These are phyloP conservation scores for Saccharomyces paradoxus DNA, from an alignment of 805 yeast genomes.

Conservation along the genomic window DNA sequence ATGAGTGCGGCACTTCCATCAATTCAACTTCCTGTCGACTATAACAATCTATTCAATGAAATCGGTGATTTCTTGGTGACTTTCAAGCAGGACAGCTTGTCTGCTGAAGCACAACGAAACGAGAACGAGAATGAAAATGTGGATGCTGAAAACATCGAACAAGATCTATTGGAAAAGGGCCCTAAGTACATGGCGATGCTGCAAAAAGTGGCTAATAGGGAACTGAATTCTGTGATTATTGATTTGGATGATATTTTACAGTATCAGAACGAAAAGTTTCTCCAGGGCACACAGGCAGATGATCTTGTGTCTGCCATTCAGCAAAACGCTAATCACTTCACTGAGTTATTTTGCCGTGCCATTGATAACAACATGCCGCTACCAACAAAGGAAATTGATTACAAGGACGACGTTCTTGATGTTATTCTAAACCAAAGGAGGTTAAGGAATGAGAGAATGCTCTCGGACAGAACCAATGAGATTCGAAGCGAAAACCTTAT, in stretches of 20 bases:
- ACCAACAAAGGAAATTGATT: constrained; percentile 72
- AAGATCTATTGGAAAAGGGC: constrained; percentile 34
- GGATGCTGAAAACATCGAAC: constrained; percentile 20
- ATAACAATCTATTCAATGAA: constrained; percentile 49
- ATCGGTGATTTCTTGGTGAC: constrained; percentile 61
- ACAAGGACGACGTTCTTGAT: constrained; percentile 85
- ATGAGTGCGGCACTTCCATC: constrained; percentile 45
- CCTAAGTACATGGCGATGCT: constrained; percentile 70
- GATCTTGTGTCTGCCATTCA: constrained; percentile 36
- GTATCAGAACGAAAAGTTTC: constrained; percentile 47
- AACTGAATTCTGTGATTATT: constrained; percentile 54
- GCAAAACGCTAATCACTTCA: constrained; percentile 69
- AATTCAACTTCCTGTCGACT: constrained; percentile 64
- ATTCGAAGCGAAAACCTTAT: constrained; percentile 35
- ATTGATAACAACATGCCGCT: constrained; percentile 76
- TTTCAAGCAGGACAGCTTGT: constrained; percentile 38
- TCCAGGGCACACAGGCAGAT: constrained; percentile 17
- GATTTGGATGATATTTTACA: constrained; percentile 78
- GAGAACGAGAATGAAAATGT: constrained; percentile 17
- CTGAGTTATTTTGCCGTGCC: constrained; percentile 65
- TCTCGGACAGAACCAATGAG: constrained; percentile 60
- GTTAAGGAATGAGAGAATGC: constrained; percentile 67
- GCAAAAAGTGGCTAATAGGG: constrained; percentile 80
- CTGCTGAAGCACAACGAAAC: constrained; percentile 5
- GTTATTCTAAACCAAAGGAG: constrained; percentile 86